phyloP scores from a whole-genome alignment of 2,329 filamentous ascomycete genomes.

The Neonectria hederae region DNA sequence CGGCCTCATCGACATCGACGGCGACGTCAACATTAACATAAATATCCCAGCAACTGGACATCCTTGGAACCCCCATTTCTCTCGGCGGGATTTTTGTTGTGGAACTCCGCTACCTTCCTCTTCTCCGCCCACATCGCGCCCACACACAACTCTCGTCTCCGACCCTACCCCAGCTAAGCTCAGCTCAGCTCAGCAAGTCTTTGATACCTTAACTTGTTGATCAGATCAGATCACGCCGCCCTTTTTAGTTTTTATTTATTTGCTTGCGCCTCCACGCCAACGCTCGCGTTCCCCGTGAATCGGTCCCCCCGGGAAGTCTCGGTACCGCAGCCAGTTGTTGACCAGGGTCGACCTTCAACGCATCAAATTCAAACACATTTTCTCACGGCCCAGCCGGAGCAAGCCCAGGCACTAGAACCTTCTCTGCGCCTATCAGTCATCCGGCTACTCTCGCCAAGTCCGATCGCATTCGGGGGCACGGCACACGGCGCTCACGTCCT shows the following conservation, averaged over 20 bases:
- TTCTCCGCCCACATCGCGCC: constrained; percentile 1
- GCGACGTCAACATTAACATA: background rate
- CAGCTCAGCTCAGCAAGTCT: background rate
- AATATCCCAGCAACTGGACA: background rate
- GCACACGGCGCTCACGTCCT: constrained; percentile 1
- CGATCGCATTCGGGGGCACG: constrained; percentile 9
- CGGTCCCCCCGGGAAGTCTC: background rate
- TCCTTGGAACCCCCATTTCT: background rate
- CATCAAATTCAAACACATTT: background rate
- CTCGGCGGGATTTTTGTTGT: constrained; percentile 8
- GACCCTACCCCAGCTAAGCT: background rate
- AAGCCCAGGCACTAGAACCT: constrained; percentile 11
- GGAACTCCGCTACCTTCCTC: constrained; percentile 17
- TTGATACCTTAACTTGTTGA: background rate
- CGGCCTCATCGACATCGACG: background rate
- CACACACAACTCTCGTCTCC: background rate
- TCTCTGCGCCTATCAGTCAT: constrained; percentile 13
- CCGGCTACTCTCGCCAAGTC: constrained; percentile 7
- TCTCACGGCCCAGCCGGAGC: constrained; percentile 12
- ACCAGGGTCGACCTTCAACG: background rate
- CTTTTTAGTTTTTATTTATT: no score
- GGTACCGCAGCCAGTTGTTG: background rate
- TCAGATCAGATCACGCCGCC: background rate
- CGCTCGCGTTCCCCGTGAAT: background rate
- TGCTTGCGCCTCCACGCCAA: background rate